Evolutionary conservation across 2,329 filamentous ascomycete genomes (phyloP).

Genomic region (Akanthomyces muscarius): DNA sequence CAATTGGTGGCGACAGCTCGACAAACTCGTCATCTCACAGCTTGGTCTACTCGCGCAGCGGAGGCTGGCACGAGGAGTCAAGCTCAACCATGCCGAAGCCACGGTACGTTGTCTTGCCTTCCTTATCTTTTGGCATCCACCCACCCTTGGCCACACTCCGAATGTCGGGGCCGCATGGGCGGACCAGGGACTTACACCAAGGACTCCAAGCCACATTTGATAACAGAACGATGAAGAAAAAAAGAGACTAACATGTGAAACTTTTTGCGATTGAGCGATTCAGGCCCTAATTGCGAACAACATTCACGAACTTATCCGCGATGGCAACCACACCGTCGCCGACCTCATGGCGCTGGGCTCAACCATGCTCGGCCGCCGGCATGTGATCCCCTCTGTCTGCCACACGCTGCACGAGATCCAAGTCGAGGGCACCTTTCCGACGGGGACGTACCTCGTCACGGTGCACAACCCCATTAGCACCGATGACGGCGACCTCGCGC

Average conservation of each 20-base stretch:
- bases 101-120: conserved; percentile 49
- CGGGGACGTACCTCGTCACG: conserved; percentile 89
- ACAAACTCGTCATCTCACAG: conserved; percentile 93
- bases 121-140: conserved; percentile 1
- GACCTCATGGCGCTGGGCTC: conserved; percentile 90
- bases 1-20: conserved; percentile 56
- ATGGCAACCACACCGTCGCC: conserved; percentile 87
- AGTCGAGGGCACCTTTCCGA: conserved; percentile 90
- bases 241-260: conserved; percentile 13
- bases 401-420: conserved; percentile 78
- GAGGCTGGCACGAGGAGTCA: conserved; percentile 80
- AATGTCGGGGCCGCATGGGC: neutral
- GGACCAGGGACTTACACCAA: neutral
- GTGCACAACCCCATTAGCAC: conserved; percentile 85
- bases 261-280: neutral
- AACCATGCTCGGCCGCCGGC: conserved; percentile 88
- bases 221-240: neutral
- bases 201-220: neutral
- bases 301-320: conserved; percentile 92
- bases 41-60: conserved; percentile 83
- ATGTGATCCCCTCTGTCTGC: conserved; percentile 80
- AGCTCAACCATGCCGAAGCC: conserved; percentile 86
- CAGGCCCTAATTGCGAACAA: conserved; percentile 81
- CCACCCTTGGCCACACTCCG: conserved; percentile 4
- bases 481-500: conserved; percentile 81